Percentiles rank a stretch among this genome's conserved stretches.
Evolutionary conservation across 257 asterid species (phyloP).

Genomic region (Gentiana dahurica): DNA sequence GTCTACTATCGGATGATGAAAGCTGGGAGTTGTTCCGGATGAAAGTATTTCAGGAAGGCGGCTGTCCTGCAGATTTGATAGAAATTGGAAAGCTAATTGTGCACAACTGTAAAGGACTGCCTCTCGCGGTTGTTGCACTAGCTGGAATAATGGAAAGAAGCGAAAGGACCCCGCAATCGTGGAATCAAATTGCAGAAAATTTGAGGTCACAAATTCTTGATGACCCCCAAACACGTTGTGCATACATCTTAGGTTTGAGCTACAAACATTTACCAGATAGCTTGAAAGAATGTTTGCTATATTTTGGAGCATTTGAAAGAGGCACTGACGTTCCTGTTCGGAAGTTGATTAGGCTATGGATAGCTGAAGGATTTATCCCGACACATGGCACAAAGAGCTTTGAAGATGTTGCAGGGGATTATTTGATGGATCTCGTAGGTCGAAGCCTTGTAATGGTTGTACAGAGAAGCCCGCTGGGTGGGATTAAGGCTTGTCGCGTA

Average conservation of each 20-base stretch:
- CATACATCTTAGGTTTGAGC: constrained; percentile 1
- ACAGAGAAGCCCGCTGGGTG: constrained; percentile 14
- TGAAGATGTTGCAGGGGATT: constrained; percentile 24
- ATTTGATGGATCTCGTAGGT: constrained; percentile 26
- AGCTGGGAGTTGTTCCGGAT: constrained; percentile 27
- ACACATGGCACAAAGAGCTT: constrained; percentile 11
- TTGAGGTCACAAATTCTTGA: background rate
- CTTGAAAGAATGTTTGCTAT: constrained; percentile 28
- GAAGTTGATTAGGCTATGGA: constrained; percentile 26
- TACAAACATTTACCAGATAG: constrained; percentile 26
- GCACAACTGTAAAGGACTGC: constrained; percentile 26
- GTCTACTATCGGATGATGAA: constrained; percentile 12
- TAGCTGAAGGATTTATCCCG: constrained; percentile 28
- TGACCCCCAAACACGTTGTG: background rate
- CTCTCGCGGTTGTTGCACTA: constrained; percentile 19
- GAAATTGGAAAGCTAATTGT: constrained; percentile 24
- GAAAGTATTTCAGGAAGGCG: constrained; percentile 13
- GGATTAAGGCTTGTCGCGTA: constrained; percentile 15
- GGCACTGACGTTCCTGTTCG: constrained; percentile 22
- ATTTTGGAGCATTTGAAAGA: constrained; percentile 25
- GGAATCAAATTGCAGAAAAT: background rate
- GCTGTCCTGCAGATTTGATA: constrained; percentile 19
- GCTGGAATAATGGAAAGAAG: background rate
- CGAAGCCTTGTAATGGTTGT: constrained; percentile 18
- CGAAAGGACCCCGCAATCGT: background rate